These are phyloP conservation scores for Solanum hybrid DNA, from an alignment of 305 asterid species.

Conservation along the genomic window DNA sequence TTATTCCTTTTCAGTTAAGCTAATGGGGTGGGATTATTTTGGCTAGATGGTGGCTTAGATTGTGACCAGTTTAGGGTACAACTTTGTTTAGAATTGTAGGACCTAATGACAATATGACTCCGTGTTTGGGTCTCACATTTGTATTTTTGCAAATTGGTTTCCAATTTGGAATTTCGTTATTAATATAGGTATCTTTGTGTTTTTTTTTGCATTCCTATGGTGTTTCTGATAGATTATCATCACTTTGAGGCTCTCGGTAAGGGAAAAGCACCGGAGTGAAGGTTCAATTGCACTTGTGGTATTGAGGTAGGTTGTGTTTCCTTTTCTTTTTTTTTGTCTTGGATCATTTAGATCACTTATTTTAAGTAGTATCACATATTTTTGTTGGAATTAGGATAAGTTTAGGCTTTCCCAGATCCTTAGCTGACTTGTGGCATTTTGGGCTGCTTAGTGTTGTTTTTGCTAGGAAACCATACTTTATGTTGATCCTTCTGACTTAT, in stretches of 20 bases:
- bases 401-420: neutral
- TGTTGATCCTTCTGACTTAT: neutral
- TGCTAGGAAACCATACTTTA: neutral
- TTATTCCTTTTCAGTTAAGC: no score
- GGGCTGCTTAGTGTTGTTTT: neutral
- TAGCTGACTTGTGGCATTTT: neutral
- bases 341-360: neutral
- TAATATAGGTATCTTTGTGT: no score
- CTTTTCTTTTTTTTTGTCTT: neutral
- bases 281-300: neutral
- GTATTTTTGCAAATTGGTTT: neutral
- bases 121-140: neutral
- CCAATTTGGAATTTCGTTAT: neutral
- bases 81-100: neutral
- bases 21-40: no score
- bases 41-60: neutral
- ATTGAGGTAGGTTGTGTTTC: neutral
- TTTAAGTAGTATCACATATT: neutral
- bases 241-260: neutral
- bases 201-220: neutral
- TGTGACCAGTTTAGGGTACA: neutral
- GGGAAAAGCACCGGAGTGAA: neutral
- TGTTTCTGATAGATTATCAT: neutral
- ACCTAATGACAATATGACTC: neutral
- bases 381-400: neutral